Evolutionary conservation across 164 flowering plant genomes (phyloP).

Genomic region (Stephania cephalantha): DNA sequence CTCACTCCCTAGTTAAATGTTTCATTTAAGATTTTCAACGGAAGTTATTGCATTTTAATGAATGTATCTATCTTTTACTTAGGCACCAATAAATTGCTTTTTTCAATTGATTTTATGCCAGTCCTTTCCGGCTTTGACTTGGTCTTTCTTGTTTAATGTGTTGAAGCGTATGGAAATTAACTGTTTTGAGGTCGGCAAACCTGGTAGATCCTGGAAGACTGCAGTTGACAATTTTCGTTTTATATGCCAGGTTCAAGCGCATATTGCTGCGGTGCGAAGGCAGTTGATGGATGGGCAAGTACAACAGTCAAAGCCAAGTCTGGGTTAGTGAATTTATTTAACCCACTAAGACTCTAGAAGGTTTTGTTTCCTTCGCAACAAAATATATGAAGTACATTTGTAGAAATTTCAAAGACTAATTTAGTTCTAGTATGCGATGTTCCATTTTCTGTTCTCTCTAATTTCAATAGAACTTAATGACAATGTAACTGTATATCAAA

Average conservation of each 20-base stretch:
- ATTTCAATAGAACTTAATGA: neutral
- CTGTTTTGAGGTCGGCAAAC: neutral
- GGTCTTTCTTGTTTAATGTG: neutral
- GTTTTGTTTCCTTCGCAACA: conserved; percentile 1
- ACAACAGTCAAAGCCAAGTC: conserved; percentile 32
- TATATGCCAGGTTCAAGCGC: conserved; percentile 63
- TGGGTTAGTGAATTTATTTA: conserved; percentile 36
- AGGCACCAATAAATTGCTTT: neutral
- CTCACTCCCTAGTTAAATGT: neutral
- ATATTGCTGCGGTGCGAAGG: conserved; percentile 57
- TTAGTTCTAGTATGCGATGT: neutral
- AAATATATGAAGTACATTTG: conserved; percentile 2
- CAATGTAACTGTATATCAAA: conserved; percentile 1
- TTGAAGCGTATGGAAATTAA: neutral
- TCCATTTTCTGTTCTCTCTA: neutral
- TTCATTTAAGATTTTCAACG: neutral
- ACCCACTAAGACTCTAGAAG: conserved; percentile 6
- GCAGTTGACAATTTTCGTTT: conserved; percentile 5
- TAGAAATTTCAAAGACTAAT: conserved; percentile 3
- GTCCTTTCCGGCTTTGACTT: neutral
- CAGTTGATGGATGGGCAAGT: conserved; percentile 59
- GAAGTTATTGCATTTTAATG: neutral
- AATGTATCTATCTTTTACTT: neutral
- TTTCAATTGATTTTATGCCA: neutral
- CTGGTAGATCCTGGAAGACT: neutral